Percentiles rank a stretch among this genome's conserved stretches.
Evolutionary conservation across 495 filamentous ascomycete species (phyloP).

Genomic region (Pyrenula aspistea): DNA sequence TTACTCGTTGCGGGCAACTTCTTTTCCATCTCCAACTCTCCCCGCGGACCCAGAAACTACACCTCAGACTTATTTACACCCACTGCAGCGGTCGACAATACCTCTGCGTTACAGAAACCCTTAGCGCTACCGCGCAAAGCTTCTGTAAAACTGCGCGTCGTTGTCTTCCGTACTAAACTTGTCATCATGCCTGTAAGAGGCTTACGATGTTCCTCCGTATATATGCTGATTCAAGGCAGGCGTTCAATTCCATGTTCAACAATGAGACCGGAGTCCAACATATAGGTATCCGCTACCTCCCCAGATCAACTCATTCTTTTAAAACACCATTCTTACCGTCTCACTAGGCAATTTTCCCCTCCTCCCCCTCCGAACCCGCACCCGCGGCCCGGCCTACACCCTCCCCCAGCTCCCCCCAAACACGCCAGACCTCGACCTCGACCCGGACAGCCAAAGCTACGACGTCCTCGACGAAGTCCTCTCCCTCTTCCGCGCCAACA

Average conservation of each 20-base stretch:
- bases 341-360: conserved; percentile 81
- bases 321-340: neutral
- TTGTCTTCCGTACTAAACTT: too few relatives aligned
- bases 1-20: too few relatives aligned
- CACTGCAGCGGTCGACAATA: too few relatives aligned
- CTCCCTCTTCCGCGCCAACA: conserved; percentile 91
- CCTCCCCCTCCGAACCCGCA: conserved; percentile 82
- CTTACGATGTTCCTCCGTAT: conserved; percentile 28
- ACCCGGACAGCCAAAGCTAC: conserved; percentile 78
- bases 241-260: conserved; percentile 2
- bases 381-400: conserved; percentile 82
- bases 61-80: too few relatives aligned
- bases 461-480: conserved; percentile 92
- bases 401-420: conserved; percentile 60
- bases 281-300: neutral
- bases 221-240: neutral
- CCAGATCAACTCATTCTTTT: neutral
- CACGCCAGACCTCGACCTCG: conserved; percentile 57
- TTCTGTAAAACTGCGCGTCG: too few relatives aligned
- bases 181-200: conserved; percentile 56
- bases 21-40: too few relatives aligned
- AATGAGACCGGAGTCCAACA: neutral
- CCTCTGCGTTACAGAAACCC: too few relatives aligned
- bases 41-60: too few relatives aligned
- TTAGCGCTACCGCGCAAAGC: too few relatives aligned